Base-by-base conservation (phyloP, 1,284 basidiomycete species). In the Pseudozyma pruni region DNA sequence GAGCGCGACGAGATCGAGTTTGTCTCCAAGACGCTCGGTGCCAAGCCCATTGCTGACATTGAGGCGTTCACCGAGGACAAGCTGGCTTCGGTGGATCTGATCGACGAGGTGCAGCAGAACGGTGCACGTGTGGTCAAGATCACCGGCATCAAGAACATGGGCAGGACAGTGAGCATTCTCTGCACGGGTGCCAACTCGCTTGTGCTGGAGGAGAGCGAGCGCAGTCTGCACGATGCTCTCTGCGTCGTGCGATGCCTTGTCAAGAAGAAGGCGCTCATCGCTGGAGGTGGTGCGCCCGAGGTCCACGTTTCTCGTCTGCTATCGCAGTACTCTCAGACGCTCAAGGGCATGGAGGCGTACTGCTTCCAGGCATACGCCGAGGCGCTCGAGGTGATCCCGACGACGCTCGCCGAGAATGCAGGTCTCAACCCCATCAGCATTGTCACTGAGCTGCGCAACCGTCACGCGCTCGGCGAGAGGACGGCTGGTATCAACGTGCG, bases 1-100 rank as follows among this genome's bases (percentile, higher is more conserved):
- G 96, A 99, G 83, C 91, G 96, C 56, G 96, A 98, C 83, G 96
- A 99, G 84, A 97, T 99, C 69, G 92, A 97, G 76, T 99, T 98
- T 85, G 88, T 99, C 68, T 90, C 91, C 37, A 95, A 96, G 85
- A 93, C 93, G 76, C 86, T 97, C 10, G 94, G 92, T 34, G 93
- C 91, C 86, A 97, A 95, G 83, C 96, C 96, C 14, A 88, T 99
- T 54, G 93, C 96, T 16, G 96, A 99, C 81, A 96, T 98, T 73
- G 96, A 99, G 59, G 91, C 90, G 14, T 98, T 99, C 85, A 92
- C 92, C n/a, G 94, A 96, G 83, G 96, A 99, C 85, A 98, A 98
- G 84, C 88, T 99, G 14, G 96, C 94, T 32, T 91, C 91, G 71
- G 96, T 96, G 3, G 96, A 98, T 80, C 85, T 98, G 35, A 90